phyloP scores from a whole-genome alignment of 768 basidiomycete species.

The Podaxis rugospora region DNA sequence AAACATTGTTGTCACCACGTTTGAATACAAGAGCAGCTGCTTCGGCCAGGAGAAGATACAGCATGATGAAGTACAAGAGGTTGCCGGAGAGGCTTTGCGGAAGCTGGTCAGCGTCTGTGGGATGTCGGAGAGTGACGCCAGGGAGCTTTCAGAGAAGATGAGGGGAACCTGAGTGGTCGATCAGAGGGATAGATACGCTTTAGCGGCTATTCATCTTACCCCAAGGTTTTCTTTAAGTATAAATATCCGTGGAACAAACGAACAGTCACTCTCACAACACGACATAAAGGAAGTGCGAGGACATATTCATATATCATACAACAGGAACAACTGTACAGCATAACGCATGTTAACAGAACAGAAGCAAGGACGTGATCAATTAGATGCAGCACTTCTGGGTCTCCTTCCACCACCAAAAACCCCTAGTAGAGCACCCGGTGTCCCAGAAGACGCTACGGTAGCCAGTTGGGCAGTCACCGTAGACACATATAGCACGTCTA shows the following conservation, averaged over 20 bases:
- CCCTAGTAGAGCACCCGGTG: not conserved
- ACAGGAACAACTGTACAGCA: not conserved
- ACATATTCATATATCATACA: not conserved
- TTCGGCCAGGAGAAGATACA: not conserved
- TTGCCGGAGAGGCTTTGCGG: not conserved
- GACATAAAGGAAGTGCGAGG: no score
- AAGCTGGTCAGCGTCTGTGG: not conserved
- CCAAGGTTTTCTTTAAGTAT: no score
- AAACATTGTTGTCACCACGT: not conserved
- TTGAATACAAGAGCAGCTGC: not conserved
- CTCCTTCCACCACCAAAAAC: not conserved
- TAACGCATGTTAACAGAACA: not conserved
- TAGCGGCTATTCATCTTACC: not conserved
- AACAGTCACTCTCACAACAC: no score
- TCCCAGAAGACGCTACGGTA: constrained; percentile 9
- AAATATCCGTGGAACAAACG: no score
- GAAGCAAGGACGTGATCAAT: not conserved
- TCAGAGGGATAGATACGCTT: not conserved
- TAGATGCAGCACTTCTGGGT: constrained; percentile 9
- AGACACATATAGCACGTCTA: constrained; percentile 2
- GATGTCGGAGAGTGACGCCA: not conserved
- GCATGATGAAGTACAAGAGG: not conserved
- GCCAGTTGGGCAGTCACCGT: constrained; percentile 5
- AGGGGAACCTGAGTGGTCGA: not conserved
- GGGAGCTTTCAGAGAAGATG: constrained; percentile 4